Conservation (phyloP, 2,329 filamentous ascomycete species). For the Colletotrichum spaethianum region DNA sequence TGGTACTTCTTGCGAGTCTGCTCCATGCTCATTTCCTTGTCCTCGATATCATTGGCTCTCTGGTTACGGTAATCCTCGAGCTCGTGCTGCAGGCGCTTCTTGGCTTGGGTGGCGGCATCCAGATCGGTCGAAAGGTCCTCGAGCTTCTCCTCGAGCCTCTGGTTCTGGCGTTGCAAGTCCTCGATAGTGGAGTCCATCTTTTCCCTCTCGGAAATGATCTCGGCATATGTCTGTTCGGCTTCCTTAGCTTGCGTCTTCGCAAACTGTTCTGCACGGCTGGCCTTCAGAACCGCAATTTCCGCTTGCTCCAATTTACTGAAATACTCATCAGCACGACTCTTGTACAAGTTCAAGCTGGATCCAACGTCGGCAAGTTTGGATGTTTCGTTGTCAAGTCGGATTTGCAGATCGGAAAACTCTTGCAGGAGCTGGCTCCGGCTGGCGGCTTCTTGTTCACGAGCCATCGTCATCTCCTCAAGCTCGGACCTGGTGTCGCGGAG, state of each 20-base stretch:
- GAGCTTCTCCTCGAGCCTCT: constrained; percentile 89
- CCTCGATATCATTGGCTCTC: constrained; percentile 94
- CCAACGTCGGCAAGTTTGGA: constrained; percentile 88
- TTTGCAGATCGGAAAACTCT: constrained; percentile 94
- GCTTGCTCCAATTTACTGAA: constrained; percentile 98
- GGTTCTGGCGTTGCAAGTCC: constrained; percentile 90
- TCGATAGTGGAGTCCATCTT: constrained; percentile 90
- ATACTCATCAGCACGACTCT: constrained; percentile 93
- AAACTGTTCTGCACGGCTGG: constrained; percentile 92
- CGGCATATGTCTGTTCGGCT: constrained; percentile 90
- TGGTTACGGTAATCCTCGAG: constrained; percentile 97
- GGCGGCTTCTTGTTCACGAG: constrained; percentile 88
- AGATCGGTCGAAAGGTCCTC: constrained; percentile 94
- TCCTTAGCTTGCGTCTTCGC: constrained; percentile 91
- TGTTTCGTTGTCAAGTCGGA: constrained; percentile 89
- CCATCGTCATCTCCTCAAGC: constrained; percentile 82
- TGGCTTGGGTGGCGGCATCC: constrained; percentile 86
- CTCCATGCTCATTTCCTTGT: constrained; percentile 96
- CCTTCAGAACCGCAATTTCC: constrained; percentile 95
- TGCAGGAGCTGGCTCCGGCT: constrained; percentile 90
- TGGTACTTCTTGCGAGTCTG: constrained; percentile 99
- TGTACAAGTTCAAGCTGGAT: constrained; percentile 89
- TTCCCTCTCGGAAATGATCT: constrained; percentile 92
- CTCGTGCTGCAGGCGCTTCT: constrained; percentile 96
- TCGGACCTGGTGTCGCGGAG: constrained; percentile 88